A percentile compares a stretch with the other conserved stretches of the same genome.
Conservation (phyloP, 78 protist genomes). For the Polysphondylium violaceum region DNA sequence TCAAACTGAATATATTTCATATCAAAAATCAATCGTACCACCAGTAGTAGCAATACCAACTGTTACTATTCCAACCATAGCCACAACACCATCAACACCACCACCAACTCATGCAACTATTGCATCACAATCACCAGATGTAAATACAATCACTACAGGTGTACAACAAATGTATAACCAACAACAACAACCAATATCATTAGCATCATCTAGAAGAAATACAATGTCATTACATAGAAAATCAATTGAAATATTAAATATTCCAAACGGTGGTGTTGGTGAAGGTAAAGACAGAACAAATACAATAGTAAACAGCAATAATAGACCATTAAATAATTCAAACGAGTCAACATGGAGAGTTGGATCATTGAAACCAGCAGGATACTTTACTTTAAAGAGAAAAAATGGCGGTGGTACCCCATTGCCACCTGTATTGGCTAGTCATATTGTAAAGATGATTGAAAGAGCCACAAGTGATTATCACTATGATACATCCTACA, state of each 20-base stretch:
- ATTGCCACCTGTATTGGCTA: no score
- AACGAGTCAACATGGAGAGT: slow-evolving; percentile 41
- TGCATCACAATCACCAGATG: slow-evolving; percentile 2
- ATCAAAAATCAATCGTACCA: neutral
- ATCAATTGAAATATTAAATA: neutral
- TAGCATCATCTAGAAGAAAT: slow-evolving; percentile 33
- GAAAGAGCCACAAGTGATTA: slow-evolving; percentile 69
- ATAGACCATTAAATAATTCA: no score
- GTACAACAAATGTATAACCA: slow-evolving; percentile 15
- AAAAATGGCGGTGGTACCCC: slow-evolving; percentile 2
- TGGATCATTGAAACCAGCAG: slow-evolving; percentile 43
- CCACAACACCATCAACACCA: neutral
- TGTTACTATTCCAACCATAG: neutral
- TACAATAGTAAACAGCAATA: neutral
- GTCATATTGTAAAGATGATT: slow-evolving; percentile 60
- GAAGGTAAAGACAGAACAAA: neutral
- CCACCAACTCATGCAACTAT: neutral
- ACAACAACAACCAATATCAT: neutral
- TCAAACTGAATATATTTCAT: slow-evolving; percentile 1
- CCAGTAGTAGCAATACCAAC: neutral
- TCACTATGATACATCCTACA: slow-evolving; percentile 66
- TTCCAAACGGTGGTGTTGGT: no score
- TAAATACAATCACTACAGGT: neutral
- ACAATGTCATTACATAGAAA: slow-evolving; percentile 36
- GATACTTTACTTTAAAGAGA: slow-evolving; percentile 51